Base-by-base conservation (phyloP, 176 grass and related monocot species). In the Triticum turgidum region DNA sequence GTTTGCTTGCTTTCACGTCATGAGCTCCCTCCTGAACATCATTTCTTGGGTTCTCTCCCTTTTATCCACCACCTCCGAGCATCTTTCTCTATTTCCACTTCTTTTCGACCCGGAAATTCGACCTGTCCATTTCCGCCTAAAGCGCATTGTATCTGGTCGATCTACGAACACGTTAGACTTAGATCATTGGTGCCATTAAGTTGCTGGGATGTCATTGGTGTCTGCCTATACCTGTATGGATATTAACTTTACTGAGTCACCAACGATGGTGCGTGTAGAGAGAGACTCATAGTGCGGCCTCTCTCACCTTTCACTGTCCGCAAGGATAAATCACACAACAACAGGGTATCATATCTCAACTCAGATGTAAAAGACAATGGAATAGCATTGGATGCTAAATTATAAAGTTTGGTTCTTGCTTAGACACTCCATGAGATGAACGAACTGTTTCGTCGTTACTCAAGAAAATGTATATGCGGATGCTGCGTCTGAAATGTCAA, bases 81-180 rank as follows among this genome's bases (percentile, higher is more conserved):
- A 35, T 73, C 73, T 38, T 47, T 12, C 49, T 88, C 70, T 3
- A 37, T 52, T 54, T 71, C 24, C 32, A n/a, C 13, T 34, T 77
- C 11, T 38, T 45, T 13, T 37, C 3, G 21, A 49, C 21, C 15
- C 64, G 9, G 34, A 69, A 64, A 61, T 79, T 85, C 27, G 29
- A 39, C 52, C 21, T 21, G 9, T 86, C 59, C 7, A n/a, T 81
- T 27, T 87, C 75, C 25, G 3, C 58, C 44, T 80, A 84, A 87
- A 76, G 79, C 4, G 22, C 59, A 67, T 59, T 41, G 75, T 38
- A 75, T 75, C 67, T 37, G 80, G 34, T 84, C 14, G 17, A 29
- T 82, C 76, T 74, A 29, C 13, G 47, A 47, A 29, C 24, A 25
- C 22, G 84, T 62, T 63, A 45, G 52, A 65, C 73, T 49, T 52